These are phyloP conservation scores for Colletotrichum orchidophilum DNA, from an alignment of 2,329 filamentous ascomycete species.

Conservation along the genomic window DNA sequence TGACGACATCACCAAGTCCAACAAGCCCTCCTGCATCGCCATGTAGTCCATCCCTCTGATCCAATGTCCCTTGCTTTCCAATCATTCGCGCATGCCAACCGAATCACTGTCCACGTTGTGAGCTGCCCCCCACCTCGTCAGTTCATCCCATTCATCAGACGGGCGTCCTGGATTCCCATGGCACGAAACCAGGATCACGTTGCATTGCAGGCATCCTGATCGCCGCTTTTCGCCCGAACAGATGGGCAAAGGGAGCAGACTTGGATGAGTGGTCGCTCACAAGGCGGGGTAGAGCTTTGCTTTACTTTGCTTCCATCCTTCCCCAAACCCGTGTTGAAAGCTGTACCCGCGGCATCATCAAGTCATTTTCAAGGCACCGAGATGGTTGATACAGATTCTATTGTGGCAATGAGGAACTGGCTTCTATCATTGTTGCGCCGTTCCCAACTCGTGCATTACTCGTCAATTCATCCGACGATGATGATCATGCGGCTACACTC, in stretches of 20 bases:
- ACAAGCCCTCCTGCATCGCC: too few relatives aligned
- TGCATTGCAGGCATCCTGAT: not conserved
- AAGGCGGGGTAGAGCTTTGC: not conserved
- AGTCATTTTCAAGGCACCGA: not conserved
- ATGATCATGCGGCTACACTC: constrained; percentile 22
- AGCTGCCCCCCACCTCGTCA: not conserved
- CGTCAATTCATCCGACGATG: constrained; percentile 34
- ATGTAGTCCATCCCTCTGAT: not conserved
- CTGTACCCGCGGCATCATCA: not conserved
- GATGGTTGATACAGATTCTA: constrained; percentile 32
- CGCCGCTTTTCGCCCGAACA: not conserved
- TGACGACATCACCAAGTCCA: too few relatives aligned
- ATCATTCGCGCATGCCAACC: too few relatives aligned
- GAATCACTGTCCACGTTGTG: too few relatives aligned
- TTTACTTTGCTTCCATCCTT: too few relatives aligned
- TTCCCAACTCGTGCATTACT: constrained; percentile 31
- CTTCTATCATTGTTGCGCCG: constrained; percentile 27
- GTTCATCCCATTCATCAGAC: constrained; percentile 15
- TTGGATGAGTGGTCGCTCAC: not conserved
- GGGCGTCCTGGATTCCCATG: not conserved
- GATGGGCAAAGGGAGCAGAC: not conserved
- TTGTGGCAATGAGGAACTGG: constrained; percentile 31
- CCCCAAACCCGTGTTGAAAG: not conserved
- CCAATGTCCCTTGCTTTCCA: not conserved
- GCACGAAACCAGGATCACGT: not conserved